These are phyloP conservation scores for Leccinum fibrillosum DNA, from an alignment of 768 basidiomycete genomes.

Conservation along the genomic window DNA sequence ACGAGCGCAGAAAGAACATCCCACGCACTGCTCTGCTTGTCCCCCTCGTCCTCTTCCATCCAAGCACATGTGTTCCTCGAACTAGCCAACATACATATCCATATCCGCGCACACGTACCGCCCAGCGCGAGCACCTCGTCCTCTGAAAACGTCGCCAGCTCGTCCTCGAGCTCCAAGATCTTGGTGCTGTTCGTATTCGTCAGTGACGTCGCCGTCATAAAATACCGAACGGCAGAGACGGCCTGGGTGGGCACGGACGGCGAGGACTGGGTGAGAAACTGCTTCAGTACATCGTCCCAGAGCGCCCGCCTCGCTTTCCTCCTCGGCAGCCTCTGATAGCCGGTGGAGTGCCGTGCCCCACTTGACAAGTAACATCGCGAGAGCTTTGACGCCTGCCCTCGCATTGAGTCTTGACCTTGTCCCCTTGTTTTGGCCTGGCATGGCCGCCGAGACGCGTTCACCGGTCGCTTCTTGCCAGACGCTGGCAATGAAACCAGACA, in stretches of 20 bases:
- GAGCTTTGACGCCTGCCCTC: neutral
- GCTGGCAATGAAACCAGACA: constrained; percentile 18
- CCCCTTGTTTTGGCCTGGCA: constrained; percentile 36
- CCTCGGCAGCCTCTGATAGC: constrained; percentile 37
- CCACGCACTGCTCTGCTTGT: too few species aligned
- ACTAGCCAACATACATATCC: constrained; percentile 47
- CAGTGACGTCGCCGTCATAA: constrained; percentile 72
- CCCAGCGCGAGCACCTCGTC: constrained; percentile 44
- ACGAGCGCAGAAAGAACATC: too few species aligned
- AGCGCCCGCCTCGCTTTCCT: constrained; percentile 43
- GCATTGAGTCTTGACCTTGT: too few species aligned
- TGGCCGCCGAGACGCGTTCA: too few species aligned
- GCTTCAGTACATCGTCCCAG: too few species aligned
- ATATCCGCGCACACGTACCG: constrained; percentile 69
- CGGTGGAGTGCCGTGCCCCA: constrained; percentile 70
- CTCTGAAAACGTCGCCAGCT: too few species aligned
- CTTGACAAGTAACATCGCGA: constrained; percentile 65
- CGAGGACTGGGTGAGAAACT: too few species aligned
- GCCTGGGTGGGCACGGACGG: constrained; percentile 63
- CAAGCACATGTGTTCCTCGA: constrained; percentile 70
- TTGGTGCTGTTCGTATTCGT: constrained; percentile 84
- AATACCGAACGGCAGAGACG: constrained; percentile 64
- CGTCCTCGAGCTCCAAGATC: constrained; percentile 71
- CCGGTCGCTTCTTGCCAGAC: constrained; percentile 40
- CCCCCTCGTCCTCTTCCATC: constrained; percentile 55